Percentiles rank a stretch among this genome's conserved stretches.
Evolutionary conservation across 2,329 filamentous ascomycete species (phyloP).

Genomic region (Tolypocladium pustulatum): DNA sequence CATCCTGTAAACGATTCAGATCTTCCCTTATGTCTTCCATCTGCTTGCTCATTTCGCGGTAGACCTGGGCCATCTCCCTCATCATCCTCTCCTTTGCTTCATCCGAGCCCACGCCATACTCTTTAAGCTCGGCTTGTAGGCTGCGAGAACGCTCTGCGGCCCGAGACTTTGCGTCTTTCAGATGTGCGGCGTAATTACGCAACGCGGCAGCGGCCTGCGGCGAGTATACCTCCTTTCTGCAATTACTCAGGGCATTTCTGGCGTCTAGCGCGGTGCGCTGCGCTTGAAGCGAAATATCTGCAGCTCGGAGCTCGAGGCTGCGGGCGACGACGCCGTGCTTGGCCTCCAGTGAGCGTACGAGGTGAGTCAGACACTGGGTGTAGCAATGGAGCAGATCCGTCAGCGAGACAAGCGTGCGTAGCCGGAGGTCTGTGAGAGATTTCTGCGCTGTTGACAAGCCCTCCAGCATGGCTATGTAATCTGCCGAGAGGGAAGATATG

Average conservation of each 20-base stretch:
- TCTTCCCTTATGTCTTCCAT: constrained; percentile 39
- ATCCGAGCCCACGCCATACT: constrained; percentile 35
- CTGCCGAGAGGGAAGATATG: constrained; percentile 36
- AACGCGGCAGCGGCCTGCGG: constrained; percentile 32
- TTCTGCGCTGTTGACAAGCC: constrained; percentile 18
- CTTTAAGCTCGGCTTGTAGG: constrained; percentile 31
- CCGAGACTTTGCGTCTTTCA: constrained; percentile 37
- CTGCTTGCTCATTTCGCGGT: constrained; percentile 37
- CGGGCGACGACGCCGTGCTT: constrained; percentile 44
- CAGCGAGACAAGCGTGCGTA: constrained; percentile 25
- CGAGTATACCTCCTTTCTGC: constrained; percentile 32
- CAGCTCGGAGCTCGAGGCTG: constrained; percentile 39
- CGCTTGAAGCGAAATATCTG: constrained; percentile 31
- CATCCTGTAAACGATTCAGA: constrained; percentile 22
- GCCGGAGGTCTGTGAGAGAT: constrained; percentile 26
- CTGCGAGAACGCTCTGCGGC: constrained; percentile 31
- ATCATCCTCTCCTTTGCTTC: constrained; percentile 35
- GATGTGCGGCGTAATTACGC: constrained; percentile 34
- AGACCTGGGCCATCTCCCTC: constrained; percentile 42
- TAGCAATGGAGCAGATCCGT: constrained; percentile 28
- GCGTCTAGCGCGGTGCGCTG: constrained; percentile 29
- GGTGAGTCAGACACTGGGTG: constrained; percentile 25
- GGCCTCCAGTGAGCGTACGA: constrained; percentile 41
- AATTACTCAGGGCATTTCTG: constrained; percentile 19
- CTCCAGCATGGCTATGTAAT: constrained; percentile 25